Evolutionary conservation across 2,329 filamentous ascomycete species (phyloP), one percentile per base, ranked within the genome.

Genomic region (Apiospora marii): DNA sequence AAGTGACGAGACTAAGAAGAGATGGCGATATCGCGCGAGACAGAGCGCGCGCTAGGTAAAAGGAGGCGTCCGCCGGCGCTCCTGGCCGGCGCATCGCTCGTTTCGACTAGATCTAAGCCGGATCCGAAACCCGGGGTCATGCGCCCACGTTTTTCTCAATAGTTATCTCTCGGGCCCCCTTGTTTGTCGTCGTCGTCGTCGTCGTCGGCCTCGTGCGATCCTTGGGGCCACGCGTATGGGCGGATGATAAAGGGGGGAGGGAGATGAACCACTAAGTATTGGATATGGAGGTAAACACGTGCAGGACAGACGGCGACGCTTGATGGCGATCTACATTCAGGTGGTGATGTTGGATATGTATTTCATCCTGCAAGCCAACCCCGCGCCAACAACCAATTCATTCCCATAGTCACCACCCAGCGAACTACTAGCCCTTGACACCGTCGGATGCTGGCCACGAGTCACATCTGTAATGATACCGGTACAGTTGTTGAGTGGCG

Each of bases 51-150:
- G 46, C 46, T 49, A 49, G 22, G 53, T 30, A 19, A 30, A 61
- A 61, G 53, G 53, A 61, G 53, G 53, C 53, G 53, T 37, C 19
- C 53, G 53, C 53, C 53, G 53, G 53, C 53, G 53, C 30, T 37
- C 53, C 53, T 61, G 30, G 30, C 53, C 53, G 30, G 7, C 10
- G 16, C 53, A 3, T 61, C 6, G 53, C 3, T 37, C 53, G 53
- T 61, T 61, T 61, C 53, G 53, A 61, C 30, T 61, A 10, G 14
- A 27, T 34, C 27, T 58, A 58, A 34, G 51, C 51, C 27, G 51
- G 51, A 19, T 58, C 27, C 51, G 27, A 34, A 41, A 10, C 37
- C 37, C n/a, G 49, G 49, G 49, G n/a, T n/a, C 49, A 12, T 14
- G 3, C n/a, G 10, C 48, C 7, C 49, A 51, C 13, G 37, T 12